Evolutionary conservation across 139 green algal species (phyloP), one percentile per base, ranked within the genome.

Genomic region (Picochlorum sp.): DNA sequence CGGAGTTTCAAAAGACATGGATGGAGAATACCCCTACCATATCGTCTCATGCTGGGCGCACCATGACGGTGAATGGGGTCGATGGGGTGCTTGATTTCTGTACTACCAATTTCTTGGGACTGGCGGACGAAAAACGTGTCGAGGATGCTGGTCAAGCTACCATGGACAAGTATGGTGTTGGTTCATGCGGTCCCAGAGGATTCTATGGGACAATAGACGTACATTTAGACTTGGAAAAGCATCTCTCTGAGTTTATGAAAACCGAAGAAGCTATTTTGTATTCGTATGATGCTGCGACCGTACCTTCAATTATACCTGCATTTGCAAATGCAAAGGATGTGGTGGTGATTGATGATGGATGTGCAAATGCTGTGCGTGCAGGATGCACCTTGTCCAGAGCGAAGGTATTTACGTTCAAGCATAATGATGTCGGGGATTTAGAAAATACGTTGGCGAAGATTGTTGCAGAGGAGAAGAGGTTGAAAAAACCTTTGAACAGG

Each of bases 201-300:
- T 99, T 99, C 65, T 99, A 99, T 59, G 94, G 94, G 23, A 99
- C 94, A 23, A 92, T 98, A 49, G 90, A 96, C 69, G 88, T 95
- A 18, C 90, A 97, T 71, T 61, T 98, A 64, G 54, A 94, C 21
- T 64, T 98, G 66, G 90, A 96, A 71, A 71, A 68, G 41, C 18
- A 56, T 7, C 60, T 98, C 18, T 81, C 85, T 0, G 16, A 63
- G 13, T 96, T 95, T 77, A 88, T 95, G 77, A 83, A 83, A 21
- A 82, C 72, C 4, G 68, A 92, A 51, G 87, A 94, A 57, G 80
- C 74, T 56, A 97, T 96, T 68, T 77, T 98, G 23, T 98, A 97
- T 69, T 87, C 83, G 1, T 98, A 94, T 61, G 94, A 97, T 71
- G 81, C 95, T 13, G 85, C 89, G 56, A 98, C 94, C 0, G 66